These are phyloP conservation scores for Erigeron canadensis DNA, from an alignment of 129 eudicot species.

Conservation along the genomic window DNA sequence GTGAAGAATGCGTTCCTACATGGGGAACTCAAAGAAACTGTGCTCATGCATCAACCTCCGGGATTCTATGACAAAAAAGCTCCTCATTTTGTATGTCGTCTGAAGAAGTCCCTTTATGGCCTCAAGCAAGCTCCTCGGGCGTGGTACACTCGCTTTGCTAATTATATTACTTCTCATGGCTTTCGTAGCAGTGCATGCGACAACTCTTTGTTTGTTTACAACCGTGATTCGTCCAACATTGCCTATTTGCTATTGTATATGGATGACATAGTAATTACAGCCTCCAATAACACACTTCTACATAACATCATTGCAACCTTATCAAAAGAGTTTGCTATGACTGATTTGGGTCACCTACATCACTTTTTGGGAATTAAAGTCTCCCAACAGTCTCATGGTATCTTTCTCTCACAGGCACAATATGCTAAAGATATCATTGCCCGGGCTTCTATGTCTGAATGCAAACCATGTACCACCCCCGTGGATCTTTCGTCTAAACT, in stretches of 20 bases:
- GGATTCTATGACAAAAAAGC: not conserved
- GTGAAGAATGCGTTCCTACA: not conserved
- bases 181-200: no score
- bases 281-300: not conserved
- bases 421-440: slow-evolving; percentile 6
- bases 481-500: not conserved
- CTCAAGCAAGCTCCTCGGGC: not conserved
- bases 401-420: slow-evolving; percentile 7
- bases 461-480: not conserved
- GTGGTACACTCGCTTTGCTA: not conserved
- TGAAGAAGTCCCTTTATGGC: not conserved
- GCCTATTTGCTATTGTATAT: not conserved
- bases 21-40: not conserved
- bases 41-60: not conserved
- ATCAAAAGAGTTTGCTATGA: not conserved
- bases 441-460: not conserved
- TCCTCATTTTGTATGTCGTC: not conserved
- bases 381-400: not conserved
- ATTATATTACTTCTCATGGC: not conserved
- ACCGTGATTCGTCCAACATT: not conserved
- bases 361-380: not conserved
- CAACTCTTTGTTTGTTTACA: not conserved
- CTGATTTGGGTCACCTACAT: not conserved
- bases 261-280: not conserved
- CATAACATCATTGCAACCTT: not conserved